A percentile compares a stretch with the other conserved stretches of the same genome.
These are phyloP conservation scores for Boletus rex-veris DNA, from an alignment of 768 basidiomycete species.

Conservation along the genomic window DNA sequence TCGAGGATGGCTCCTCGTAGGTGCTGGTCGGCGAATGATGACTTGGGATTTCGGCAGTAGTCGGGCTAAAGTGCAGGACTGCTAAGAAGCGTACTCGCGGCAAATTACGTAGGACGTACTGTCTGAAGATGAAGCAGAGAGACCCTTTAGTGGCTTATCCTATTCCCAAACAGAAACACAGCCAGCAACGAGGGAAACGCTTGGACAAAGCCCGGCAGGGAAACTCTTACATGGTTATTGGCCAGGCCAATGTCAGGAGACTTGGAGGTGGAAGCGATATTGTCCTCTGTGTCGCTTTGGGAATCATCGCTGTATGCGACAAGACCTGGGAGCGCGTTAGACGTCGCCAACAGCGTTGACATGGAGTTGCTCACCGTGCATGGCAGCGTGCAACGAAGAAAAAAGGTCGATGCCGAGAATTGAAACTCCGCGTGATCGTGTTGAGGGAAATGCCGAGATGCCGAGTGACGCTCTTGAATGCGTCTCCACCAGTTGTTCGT, in stretches of 20 bases:
- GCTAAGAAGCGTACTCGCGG: not conserved
- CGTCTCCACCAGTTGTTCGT: slow-evolving; percentile 30
- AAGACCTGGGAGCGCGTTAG: slow-evolving; percentile 41
- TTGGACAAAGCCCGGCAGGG: slow-evolving; percentile 34
- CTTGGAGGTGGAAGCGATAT: slow-evolving; percentile 32
- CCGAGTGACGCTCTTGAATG: slow-evolving; percentile 24
- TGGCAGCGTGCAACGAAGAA: slow-evolving; percentile 14
- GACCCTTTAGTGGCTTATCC: slow-evolving; percentile 51
- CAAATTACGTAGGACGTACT: slow-evolving; percentile 14
- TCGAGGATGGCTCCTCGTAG: slow-evolving; percentile 48
- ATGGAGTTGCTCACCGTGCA: slow-evolving; percentile 27
- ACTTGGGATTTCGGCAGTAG: slow-evolving; percentile 52
- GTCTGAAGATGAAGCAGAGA: slow-evolving; percentile 27
- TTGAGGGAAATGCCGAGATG: slow-evolving; percentile 20
- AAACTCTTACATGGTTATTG: slow-evolving; percentile 60
- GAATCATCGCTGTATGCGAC: slow-evolving; percentile 64
- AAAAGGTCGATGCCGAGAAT: slow-evolving; percentile 5
- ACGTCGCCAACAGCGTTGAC: not conserved
- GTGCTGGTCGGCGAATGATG: slow-evolving; percentile 51
- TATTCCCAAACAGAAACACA: slow-evolving; percentile 57
- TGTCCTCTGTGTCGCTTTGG: slow-evolving; percentile 53
- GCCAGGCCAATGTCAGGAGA: slow-evolving; percentile 1
- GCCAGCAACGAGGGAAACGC: slow-evolving; percentile 68
- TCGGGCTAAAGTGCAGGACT: slow-evolving; percentile 32
- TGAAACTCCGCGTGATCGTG: slow-evolving; percentile 22